Evolutionary conservation across 2,329 filamentous ascomycete species (phyloP).

Genomic region (Ustilaginoidea virens): DNA sequence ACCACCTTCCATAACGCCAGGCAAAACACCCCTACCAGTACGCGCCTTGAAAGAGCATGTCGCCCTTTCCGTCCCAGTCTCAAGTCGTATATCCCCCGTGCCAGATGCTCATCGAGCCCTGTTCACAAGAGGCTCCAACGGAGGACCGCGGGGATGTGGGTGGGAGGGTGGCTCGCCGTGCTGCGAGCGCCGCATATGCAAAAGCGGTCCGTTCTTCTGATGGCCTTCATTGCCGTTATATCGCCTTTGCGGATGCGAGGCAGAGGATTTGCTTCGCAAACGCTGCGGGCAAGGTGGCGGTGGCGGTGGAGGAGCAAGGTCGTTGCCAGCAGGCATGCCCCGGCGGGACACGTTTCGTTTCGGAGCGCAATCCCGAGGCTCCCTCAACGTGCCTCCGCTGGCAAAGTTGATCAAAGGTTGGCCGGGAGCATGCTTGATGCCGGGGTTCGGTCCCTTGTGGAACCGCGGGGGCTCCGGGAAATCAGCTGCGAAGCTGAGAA

Average conservation of each 20-base stretch:
- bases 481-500: slow-evolving; percentile 47
- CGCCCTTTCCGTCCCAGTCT: too few relatives aligned
- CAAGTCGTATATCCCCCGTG: too few relatives aligned
- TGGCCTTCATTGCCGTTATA: background rate
- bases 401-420: slow-evolving; percentile 32
- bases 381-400: slow-evolving; percentile 11
- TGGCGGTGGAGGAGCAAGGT: slow-evolving; percentile 8
- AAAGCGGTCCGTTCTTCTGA: slow-evolving; percentile 12
- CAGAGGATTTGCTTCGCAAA: slow-evolving; percentile 1
- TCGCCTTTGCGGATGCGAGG: slow-evolving; percentile 1
- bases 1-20: too few relatives aligned
- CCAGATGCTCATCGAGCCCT: slow-evolving; percentile 13
- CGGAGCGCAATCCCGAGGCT: slow-evolving; percentile 2
- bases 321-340: slow-evolving; percentile 2
- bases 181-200: slow-evolving; percentile 11
- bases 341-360: slow-evolving; percentile 5
- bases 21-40: too few relatives aligned
- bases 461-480: slow-evolving; percentile 48
- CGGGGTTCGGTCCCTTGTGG: slow-evolving; percentile 34
- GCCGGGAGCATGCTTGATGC: slow-evolving; percentile 21
- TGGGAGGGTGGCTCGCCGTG: slow-evolving; percentile 3
- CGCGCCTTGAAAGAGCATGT: too few relatives aligned
- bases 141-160: slow-evolving; percentile 6
- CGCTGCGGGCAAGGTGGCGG: slow-evolving; percentile 7
- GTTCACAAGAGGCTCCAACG: slow-evolving; percentile 17